Evolutionary conservation across 2,329 filamentous ascomycete species (phyloP), one percentile per base, ranked within the genome.

Genomic region (Coleophoma crateriformis): DNA sequence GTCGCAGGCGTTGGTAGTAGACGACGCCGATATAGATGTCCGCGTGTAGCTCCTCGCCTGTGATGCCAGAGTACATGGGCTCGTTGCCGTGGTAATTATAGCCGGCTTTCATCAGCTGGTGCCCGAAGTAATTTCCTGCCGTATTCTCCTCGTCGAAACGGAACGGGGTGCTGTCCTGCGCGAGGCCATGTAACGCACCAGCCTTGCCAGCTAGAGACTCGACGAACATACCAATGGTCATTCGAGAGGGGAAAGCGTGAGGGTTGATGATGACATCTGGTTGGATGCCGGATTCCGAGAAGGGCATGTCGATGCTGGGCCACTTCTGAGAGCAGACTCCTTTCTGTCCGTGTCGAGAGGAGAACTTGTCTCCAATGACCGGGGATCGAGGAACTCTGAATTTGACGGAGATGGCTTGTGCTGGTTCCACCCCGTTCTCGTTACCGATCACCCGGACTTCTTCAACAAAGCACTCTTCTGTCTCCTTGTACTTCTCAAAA

Each of bases 151-250:
- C 92, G 64, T 90, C 86, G 68, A 97, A 99, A 58, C 86, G 85
- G 79, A 96, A 99, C 0, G 94, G 94, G 0, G 94, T 97, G 41
- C 84, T 91, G 67, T 99, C 94, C 68, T 97, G 94, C 0, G 94
- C 88, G n/a, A 96, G 78, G 43, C 94, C 94, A 67, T 99, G 94
- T 34, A 99, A 79, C 13, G 92, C 88, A 43, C 94, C 94, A 10
- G 92, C 84, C 73, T 99, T 99, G 53, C 94, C 94, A 10, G 94
- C 94, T 47, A 99, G 79, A 5, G 91, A 96, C 74, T 99, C 94
- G 64, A 99, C 84, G 70, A 99, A 97, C 89, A 97, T 97, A 65
- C 94, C 94, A 65, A 99, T 99, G 17, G 94, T 99, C 94, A 99
- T 99, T 71, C 94, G 91, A 42, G 92, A 97, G 7, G 94, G 94